phyloP scores from a whole-genome alignment of 1,284 basidiomycete genomes.

The Pascua sp. region DNA sequence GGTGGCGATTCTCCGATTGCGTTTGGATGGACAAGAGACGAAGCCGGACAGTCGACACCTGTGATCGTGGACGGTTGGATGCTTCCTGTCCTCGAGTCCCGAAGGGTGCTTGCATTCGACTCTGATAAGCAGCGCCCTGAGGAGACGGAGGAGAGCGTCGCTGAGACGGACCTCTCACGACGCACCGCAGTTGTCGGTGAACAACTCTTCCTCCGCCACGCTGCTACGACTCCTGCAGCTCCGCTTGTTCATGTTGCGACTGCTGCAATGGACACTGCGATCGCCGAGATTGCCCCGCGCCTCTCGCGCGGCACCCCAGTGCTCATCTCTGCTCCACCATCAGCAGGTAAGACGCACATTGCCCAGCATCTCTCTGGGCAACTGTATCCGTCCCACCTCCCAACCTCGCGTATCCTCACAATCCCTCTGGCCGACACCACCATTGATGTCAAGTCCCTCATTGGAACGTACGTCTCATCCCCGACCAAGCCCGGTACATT shows the following conservation, averaged over 20 bases:
- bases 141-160: slow-evolving; percentile 4
- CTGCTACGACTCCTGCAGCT: slow-evolving; percentile 53
- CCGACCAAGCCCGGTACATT: slow-evolving; percentile 81
- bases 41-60: slow-evolving; percentile 30
- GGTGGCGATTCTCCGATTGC: slow-evolving; percentile 53
- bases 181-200: slow-evolving; percentile 22
- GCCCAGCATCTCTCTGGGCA: slow-evolving; percentile 69
- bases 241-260: slow-evolving; percentile 62
- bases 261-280: slow-evolving; percentile 58
- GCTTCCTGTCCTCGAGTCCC: slow-evolving; percentile 64
- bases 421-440: slow-evolving; percentile 92
- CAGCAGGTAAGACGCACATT: slow-evolving; percentile 83
- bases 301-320: slow-evolving; percentile 69
- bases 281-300: slow-evolving; percentile 64
- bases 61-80: slow-evolving; percentile 70
- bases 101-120: slow-evolving; percentile 53
- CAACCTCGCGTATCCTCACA: slow-evolving; percentile 62
- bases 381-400: slow-evolving; percentile 54
- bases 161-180: slow-evolving; percentile 57
- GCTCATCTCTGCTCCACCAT: slow-evolving; percentile 81
- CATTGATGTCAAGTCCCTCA: slow-evolving; percentile 86
- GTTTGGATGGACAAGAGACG: slow-evolving; percentile 14
- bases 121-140: not conserved
- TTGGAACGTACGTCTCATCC: slow-evolving; percentile 92
- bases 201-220: slow-evolving; percentile 24